Base-by-base conservation (phyloP, 2,329 filamentous ascomycete genomes). In the Xylariaceae sp. region DNA sequence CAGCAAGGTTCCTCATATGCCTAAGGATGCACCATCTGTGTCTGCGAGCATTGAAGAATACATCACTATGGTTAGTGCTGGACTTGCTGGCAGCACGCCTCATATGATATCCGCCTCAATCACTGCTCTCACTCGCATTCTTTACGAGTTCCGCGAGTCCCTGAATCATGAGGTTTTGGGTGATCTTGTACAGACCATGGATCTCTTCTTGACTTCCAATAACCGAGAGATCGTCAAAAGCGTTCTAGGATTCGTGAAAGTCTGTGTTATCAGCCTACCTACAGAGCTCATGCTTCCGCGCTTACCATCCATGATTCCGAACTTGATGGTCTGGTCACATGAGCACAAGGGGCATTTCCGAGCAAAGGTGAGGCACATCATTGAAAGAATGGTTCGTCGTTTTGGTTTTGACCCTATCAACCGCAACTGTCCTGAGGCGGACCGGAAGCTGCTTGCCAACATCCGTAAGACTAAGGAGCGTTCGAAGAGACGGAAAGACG, bases 61-160 rank as follows among this genome's bases (percentile, higher is more conserved):
- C 76, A 91, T 98, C 77, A 97, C 93, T 52, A 99, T 99, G 95
- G 90, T 98, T 26, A 96, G 91, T 64, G 95, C 95, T 47, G 95
- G 95, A 76, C 83, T 99, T 50, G 95, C 93, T 1, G 93, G 93
- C 54, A 89, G 88, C 66, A 93, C 92, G 10, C 93, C 95, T 29
- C 93, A 98, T 77, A 97, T 98, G 92, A 93, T 98, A 60, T 96
- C 91, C 6, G 95, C 95, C 0, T 92, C 91, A n/a, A 93, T 99
- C 71, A 98, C 92, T 0, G 93, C 95, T 14, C 83, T 99, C 40
- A 95, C 92, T 14, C 86, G 95, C n/a, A 87, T 97, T 21, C 83
- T 99, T 26, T 98, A 93, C 74, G 90, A 97, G 70, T 99, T 96
- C 79, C 89, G 91, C 63, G 79, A 83, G 26, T 75, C 83, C 21